Percentiles rank a stretch among this genome's conserved stretches.
These are phyloP conservation scores for Calonectria pseudoreteaudii DNA, from an alignment of 2,329 filamentous ascomycete species.

Conservation along the genomic window DNA sequence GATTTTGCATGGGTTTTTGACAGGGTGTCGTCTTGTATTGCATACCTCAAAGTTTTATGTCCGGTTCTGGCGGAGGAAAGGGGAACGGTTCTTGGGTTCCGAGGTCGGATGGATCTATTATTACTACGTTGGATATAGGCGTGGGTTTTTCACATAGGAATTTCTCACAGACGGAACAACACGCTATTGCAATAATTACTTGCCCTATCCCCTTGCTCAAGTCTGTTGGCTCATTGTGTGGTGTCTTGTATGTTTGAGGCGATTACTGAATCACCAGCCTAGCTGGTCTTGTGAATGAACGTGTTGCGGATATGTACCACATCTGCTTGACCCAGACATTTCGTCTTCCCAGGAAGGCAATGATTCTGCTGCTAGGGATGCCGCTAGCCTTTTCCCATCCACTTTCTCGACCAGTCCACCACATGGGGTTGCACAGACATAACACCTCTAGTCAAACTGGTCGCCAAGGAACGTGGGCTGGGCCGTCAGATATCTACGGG, in stretches of 20 bases:
- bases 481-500: background rate
- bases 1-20: conserved; percentile 11
- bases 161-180: conserved; percentile 12
- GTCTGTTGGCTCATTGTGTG: background rate
- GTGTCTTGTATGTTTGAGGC: background rate
- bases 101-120: background rate
- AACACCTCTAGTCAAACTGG: too few species aligned
- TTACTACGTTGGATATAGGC: background rate
- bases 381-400: too few species aligned
- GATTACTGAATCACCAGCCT: too few species aligned
- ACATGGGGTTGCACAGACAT: too few species aligned
- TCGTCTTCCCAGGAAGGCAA: too few species aligned
- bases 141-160: conserved; percentile 12
- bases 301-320: too few species aligned
- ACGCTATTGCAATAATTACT: conserved; percentile 2
- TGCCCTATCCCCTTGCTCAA: background rate
- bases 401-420: too few species aligned
- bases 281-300: too few species aligned
- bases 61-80: background rate
- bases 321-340: too few species aligned
- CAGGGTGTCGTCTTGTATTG: conserved; percentile 16
- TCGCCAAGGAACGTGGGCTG: background rate
- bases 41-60: conserved; percentile 8
- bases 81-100: background rate
- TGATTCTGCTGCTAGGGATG: too few species aligned